phyloP scores from a whole-genome alignment of 805 yeast genomes.

The Hanseniaspora taiwanica region DNA sequence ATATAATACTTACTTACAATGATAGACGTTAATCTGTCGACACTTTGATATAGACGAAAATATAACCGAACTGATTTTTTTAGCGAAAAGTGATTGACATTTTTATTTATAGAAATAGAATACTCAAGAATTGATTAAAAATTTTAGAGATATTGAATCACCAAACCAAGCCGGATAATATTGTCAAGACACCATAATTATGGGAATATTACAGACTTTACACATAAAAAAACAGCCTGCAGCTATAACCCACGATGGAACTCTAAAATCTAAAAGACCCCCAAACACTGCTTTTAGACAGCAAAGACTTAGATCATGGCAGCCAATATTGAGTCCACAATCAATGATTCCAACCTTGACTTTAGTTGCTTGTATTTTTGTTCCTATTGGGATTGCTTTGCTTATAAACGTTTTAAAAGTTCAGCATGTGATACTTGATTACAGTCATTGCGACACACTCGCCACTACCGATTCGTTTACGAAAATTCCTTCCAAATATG shows the following conservation, averaged over 20 bases:
- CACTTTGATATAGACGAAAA: no score
- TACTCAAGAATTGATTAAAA: no score
- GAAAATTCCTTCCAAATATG: conserved; percentile 47
- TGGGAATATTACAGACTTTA: background rate
- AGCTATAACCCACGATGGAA: background rate
- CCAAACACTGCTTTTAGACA: conserved; percentile 74
- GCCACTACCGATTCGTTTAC: conserved; percentile 33
- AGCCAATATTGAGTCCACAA: conserved; percentile 83
- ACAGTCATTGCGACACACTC: conserved; percentile 48
- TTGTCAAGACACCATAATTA: background rate
- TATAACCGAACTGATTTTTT: no score
- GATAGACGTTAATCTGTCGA: no score
- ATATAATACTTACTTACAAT: no score
- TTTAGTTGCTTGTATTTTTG: conserved; percentile 61
- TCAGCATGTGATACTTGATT: conserved; percentile 61
- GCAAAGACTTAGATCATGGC: conserved; percentile 50
- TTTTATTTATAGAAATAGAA: no score
- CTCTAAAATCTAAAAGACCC: conserved; percentile 35
- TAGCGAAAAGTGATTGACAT: no score
- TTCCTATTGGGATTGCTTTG: conserved; percentile 84
- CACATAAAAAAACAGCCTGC: background rate
- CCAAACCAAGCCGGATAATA: background rate
- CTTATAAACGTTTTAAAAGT: conserved; percentile 67
- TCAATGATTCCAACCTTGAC: conserved; percentile 79
- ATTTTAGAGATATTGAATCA: background rate